Evolutionary conservation across 768 basidiomycete species (phyloP), one percentile per base, ranked within the genome.

Genomic region (Boletellus sp.): DNA sequence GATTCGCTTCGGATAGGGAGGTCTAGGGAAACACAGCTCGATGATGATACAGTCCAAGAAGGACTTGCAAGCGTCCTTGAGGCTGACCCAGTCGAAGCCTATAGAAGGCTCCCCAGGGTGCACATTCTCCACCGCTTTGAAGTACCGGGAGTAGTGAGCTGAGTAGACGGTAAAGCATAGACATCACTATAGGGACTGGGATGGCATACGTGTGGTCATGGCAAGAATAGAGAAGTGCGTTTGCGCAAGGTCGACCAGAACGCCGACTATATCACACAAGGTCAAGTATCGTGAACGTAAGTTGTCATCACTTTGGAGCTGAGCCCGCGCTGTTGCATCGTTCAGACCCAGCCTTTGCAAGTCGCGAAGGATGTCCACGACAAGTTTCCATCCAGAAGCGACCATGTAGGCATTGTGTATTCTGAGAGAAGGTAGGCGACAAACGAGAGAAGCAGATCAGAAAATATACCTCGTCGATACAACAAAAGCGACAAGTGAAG

Each of bases 21-120:
- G 82, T 41, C 74, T 70, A 6, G 90, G 90, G 54, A 92, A 84
- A 59, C 84, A 87, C 6, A 93, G 68, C 62, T 93, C 90, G 51
- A 92, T 79, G 53, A 93, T 78, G 50, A 91, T 86, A 1, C 87
- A 89, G 65, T 91, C 90, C 42, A 91, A 67, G 69, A 90, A 90
- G 4, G 90, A 92, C 57, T 77, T 76, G 57, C 85, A 81, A 19
- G 84, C 83, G 26, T 74, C 74, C 56, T 80, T 79, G 52, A 88
- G 66, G 44, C 76, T 76, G 7, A 54, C 69, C 79, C 79, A 84
- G 57, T 87, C 83, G 63, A 93, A 91, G 11, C 77, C 70, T 38
- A 82, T 73, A 53, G 81, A 80, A 12, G 74, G 66, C 31, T 80
- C 77, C 15, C 73, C 73, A 0, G 69, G 66, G 31, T 76, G 72